These are phyloP conservation scores for Byssothecium circinans DNA, from an alignment of 2,329 filamentous ascomycete species.

Conservation along the genomic window DNA sequence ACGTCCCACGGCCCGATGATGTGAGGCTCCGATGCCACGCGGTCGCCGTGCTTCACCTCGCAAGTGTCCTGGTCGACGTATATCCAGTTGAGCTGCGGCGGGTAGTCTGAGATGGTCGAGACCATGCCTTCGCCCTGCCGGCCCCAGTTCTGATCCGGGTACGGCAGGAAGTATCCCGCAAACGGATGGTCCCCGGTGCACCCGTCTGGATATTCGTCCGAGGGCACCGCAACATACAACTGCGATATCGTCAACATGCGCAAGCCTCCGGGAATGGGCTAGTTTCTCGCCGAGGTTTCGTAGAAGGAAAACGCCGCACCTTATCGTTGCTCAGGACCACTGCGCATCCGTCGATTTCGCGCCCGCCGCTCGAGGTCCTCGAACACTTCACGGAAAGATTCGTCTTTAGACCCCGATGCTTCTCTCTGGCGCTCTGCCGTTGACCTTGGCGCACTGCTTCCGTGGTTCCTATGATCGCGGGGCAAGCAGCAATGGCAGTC, in stretches of 20 bases:
- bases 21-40: conserved; percentile 24
- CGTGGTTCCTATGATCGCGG: conserved; percentile 49
- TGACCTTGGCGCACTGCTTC: conserved; percentile 53
- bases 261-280: too few relatives aligned
- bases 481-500: conserved; percentile 43
- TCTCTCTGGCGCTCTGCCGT: conserved; percentile 48
- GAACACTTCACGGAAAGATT: conserved; percentile 48
- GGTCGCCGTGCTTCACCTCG: conserved; percentile 29
- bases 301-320: conserved; percentile 30
- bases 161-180: conserved; percentile 59
- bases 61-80: conserved; percentile 30
- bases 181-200: conserved; percentile 50
- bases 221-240: conserved; percentile 19
- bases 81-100: conserved; percentile 32
- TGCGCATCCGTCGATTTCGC: conserved; percentile 45
- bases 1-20: conserved; percentile 29
- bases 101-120: conserved; percentile 51
- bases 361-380: conserved; percentile 42
- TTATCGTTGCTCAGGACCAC: conserved; percentile 48
- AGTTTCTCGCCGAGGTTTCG: conserved; percentile 1
- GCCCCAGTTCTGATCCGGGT: conserved; percentile 52
- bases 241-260: conserved; percentile 5
- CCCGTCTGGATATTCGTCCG: conserved; percentile 17
- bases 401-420: conserved; percentile 50
- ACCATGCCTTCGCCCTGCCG: conserved; percentile 50